A percentile compares a stretch with the other conserved stretches of the same genome.
Conservation (phyloP, 2,329 filamentous ascomycete genomes). For the Fusarium globosum region DNA sequence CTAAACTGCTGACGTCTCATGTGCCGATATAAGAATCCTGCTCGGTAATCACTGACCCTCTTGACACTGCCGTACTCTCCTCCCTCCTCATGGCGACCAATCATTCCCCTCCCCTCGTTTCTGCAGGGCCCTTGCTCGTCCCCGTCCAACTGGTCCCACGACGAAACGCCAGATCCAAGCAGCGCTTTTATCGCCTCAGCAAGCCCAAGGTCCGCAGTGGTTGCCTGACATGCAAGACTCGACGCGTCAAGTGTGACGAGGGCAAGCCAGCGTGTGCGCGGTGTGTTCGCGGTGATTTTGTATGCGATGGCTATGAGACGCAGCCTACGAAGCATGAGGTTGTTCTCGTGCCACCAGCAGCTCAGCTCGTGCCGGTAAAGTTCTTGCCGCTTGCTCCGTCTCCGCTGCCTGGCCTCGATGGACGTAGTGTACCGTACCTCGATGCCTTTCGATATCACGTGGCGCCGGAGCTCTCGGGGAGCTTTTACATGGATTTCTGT, state of each 20-base stretch:
- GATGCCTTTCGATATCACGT: not conserved
- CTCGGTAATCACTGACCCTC: not conserved
- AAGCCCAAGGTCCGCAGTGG: not conserved
- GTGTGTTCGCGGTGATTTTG: not conserved
- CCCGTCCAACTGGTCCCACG: not conserved
- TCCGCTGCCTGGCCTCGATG: not conserved
- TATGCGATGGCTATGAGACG: not conserved
- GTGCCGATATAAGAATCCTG: not conserved
- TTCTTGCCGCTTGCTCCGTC: not conserved
- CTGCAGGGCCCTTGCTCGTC: not conserved
- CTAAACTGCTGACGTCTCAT: not conserved
- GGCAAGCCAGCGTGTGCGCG: not conserved
- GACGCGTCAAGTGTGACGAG: not conserved
- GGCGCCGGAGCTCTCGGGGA: not conserved
- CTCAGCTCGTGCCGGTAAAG: not conserved
- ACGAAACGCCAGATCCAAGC: not conserved
- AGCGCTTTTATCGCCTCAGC: not conserved
- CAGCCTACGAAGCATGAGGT: not conserved
- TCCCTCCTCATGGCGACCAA: not conserved
- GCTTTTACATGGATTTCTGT: not conserved
- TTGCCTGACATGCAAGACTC: not conserved
- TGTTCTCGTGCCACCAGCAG: fast-evolving
- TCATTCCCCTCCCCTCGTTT: not conserved
- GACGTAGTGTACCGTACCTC: not conserved
- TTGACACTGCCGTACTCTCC: not conserved